Conservation (phyloP, 2,329 filamentous ascomycete genomes). For the Stachybotrys chlorohalonatus region DNA sequence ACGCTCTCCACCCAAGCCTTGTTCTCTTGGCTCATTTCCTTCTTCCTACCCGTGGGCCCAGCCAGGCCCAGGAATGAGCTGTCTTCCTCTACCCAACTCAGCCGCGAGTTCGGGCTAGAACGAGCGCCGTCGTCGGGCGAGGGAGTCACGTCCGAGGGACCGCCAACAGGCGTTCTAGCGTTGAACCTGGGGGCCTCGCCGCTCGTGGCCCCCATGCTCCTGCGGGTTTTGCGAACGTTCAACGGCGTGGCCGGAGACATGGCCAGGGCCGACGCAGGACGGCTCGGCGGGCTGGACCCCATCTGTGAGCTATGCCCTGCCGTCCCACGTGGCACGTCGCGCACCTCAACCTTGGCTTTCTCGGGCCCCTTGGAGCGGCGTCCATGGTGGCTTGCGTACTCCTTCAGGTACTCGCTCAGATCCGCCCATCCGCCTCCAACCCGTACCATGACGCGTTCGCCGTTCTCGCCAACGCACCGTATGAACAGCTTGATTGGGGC, state of each 20-base stretch:
- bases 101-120: slow-evolving; percentile 42
- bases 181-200: slow-evolving; percentile 20
- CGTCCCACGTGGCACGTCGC: slow-evolving; percentile 31
- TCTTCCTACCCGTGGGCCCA: slow-evolving; percentile 56
- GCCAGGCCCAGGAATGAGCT: slow-evolving; percentile 57
- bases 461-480: slow-evolving; percentile 78
- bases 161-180: slow-evolving; percentile 33
- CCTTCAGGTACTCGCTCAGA: slow-evolving; percentile 84
- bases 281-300: slow-evolving; percentile 32
- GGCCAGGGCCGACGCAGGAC: slow-evolving; percentile 30
- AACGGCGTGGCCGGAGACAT: slow-evolving; percentile 36
- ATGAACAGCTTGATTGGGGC: slow-evolving; percentile 93
- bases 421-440: slow-evolving; percentile 99
- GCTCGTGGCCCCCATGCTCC: slow-evolving; percentile 27
- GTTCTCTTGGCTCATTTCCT: slow-evolving; percentile 62
- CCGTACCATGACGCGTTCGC: slow-evolving; percentile 93
- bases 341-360: slow-evolving; percentile 49
- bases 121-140: slow-evolving; percentile 33
- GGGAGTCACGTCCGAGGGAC: slow-evolving; percentile 28
- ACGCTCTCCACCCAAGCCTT: slow-evolving; percentile 76
- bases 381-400: slow-evolving; percentile 88
- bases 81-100: slow-evolving; percentile 47
- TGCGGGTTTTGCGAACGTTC: slow-evolving; percentile 45
- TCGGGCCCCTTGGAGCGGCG: slow-evolving; percentile 46
- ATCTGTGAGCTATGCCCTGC: slow-evolving; percentile 17